These are phyloP conservation scores for Penicillium sp. DNA, from an alignment of 2,329 filamentous ascomycete species.

Conservation along the genomic window DNA sequence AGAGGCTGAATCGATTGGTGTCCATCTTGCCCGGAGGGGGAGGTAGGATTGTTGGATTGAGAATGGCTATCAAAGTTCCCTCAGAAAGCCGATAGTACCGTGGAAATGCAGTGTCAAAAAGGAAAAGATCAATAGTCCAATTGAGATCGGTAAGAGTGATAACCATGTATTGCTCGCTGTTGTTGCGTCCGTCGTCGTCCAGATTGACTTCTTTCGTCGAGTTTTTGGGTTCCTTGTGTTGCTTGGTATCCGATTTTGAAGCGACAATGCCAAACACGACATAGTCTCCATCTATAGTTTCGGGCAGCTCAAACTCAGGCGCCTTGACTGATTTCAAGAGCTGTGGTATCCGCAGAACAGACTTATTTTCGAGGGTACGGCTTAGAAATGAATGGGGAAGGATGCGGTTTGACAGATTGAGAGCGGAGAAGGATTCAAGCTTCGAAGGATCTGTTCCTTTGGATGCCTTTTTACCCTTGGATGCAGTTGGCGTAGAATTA, in stretches of 20 bases:
- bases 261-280: constrained; percentile 86
- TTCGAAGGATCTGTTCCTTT: constrained; percentile 52
- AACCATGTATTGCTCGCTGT: constrained; percentile 82
- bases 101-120: constrained; percentile 87
- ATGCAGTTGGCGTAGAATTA: constrained; percentile 18
- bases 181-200: constrained; percentile 53
- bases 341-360: constrained; percentile 72
- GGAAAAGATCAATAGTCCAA: constrained; percentile 85
- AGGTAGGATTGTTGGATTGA: constrained; percentile 89
- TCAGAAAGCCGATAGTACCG: constrained; percentile 91
- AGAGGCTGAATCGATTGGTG: constrained; percentile 79
- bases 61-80: constrained; percentile 85
- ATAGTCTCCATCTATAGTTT: constrained; percentile 75
- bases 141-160: constrained; percentile 82
- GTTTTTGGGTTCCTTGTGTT: constrained; percentile 48
- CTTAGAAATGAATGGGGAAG: constrained; percentile 77
- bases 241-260: constrained; percentile 77
- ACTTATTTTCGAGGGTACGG: constrained; percentile 73
- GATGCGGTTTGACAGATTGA: constrained; percentile 78
- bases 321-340: constrained; percentile 76
- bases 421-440: constrained; percentile 81
- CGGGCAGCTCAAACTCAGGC: constrained; percentile 74
- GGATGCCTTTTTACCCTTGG: constrained; percentile 25
- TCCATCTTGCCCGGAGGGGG: constrained; percentile 71
- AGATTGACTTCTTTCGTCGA: constrained; percentile 42